phyloP scores from a whole-genome alignment of 1,139 yeast genomes.

The Nematodospora anomalae region DNA sequence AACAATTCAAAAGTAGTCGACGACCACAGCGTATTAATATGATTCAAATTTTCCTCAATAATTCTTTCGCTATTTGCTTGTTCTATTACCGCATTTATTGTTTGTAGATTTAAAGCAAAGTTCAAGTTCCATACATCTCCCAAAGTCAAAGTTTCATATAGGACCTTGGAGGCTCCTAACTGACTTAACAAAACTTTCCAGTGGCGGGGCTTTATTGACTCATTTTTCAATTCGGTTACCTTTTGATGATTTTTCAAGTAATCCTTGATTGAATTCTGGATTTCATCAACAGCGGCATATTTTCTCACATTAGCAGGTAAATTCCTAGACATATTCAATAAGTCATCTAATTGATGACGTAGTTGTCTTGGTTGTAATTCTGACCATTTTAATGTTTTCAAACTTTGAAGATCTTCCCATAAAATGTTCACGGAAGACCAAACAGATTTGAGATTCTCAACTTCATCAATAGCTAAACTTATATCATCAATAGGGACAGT shows the following conservation, averaged over 20 bases:
- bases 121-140: slow-evolving; percentile 66
- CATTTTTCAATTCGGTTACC: slow-evolving; percentile 54
- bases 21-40: slow-evolving; percentile 53
- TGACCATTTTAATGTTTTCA: slow-evolving; percentile 52
- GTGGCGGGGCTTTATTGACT: slow-evolving; percentile 64
- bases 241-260: slow-evolving; percentile 40
- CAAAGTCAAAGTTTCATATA: slow-evolving; percentile 35
- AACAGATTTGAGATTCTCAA: slow-evolving; percentile 57
- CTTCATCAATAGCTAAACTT: slow-evolving; percentile 44
- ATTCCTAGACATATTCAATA: slow-evolving; percentile 47
- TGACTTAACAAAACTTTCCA: slow-evolving; percentile 56
- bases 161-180: slow-evolving; percentile 21
- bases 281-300: slow-evolving; percentile 66
- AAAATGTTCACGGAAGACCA: slow-evolving; percentile 66
- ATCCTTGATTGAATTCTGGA: slow-evolving; percentile 47
- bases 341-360: slow-evolving; percentile 51
- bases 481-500: slow-evolving; percentile 30
- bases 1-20: slow-evolving; percentile 53
- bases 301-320: slow-evolving; percentile 65
- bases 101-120: slow-evolving; percentile 43
- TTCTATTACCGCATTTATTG: slow-evolving; percentile 50
- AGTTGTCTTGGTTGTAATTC: slow-evolving; percentile 48
- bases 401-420: slow-evolving; percentile 49
- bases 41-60: slow-evolving; percentile 55
- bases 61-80: slow-evolving; percentile 75